phyloP scores from a whole-genome alignment of 140 eudicot genomes.

The Ambrosia hybrid region DNA sequence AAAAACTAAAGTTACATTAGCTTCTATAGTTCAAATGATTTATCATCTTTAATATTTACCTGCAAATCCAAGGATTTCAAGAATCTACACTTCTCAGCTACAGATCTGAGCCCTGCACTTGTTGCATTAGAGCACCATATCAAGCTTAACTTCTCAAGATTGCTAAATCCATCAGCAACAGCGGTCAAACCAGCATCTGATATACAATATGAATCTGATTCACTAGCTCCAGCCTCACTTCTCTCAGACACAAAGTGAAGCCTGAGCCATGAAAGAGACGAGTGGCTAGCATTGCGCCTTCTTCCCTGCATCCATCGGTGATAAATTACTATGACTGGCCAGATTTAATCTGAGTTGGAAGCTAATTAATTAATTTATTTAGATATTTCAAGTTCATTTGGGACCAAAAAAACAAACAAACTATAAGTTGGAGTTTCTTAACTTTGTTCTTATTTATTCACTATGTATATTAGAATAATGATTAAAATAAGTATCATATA shows the following conservation, averaged over 20 bases:
- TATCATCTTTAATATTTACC: conserved; percentile 39
- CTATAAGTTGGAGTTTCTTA: no score
- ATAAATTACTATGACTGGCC: conserved; percentile 14
- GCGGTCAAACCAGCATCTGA: conserved; percentile 85
- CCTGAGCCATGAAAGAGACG: conserved; percentile 45
- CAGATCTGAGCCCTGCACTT: conserved; percentile 68
- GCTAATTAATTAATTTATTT: background rate
- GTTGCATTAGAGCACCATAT: conserved; percentile 94
- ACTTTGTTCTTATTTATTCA: no score
- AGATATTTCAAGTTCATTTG: no score
- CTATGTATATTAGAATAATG: no score
- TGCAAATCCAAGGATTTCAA: conserved; percentile 79
- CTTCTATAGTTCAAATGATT: conserved; percentile 15
- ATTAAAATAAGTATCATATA: no score
- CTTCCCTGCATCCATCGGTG: conserved; percentile 53
- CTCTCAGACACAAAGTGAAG: conserved; percentile 43
- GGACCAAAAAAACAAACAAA: no score
- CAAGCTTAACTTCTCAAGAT: conserved; percentile 79
- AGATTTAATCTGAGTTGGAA: conserved; percentile 8
- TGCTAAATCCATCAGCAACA: conserved; percentile 65
- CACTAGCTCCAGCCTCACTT: conserved; percentile 49
- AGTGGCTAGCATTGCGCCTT: conserved; percentile 52
- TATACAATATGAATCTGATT: conserved; percentile 57
- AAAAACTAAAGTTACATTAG: conserved; percentile 26
- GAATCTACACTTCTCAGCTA: conserved; percentile 74